Base-by-base conservation (phyloP, 2,329 filamentous ascomycete genomes). In the Curvularia lunata region DNA sequence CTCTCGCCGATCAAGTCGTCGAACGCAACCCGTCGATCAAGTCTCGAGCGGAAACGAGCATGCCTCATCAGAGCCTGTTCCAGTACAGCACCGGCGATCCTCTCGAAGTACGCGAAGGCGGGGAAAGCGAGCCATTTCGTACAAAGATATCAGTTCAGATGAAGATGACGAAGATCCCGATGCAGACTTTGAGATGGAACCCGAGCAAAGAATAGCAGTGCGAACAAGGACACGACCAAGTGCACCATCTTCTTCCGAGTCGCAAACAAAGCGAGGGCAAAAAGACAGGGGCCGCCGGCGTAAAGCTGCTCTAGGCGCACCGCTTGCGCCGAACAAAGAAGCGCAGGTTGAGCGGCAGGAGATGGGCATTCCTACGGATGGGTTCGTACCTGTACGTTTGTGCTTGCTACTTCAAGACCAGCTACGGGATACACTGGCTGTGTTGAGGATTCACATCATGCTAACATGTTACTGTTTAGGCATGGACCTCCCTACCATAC, bases 401-500 rank as follows among this genome's bases (percentile, higher is more conserved):
- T 32, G 10, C 19, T 13, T 28, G n/a, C 23, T 45, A 16, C 9
- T 25, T 23, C 4, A 30, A 18, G 25, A 19, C 25, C 23, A 45
- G 25, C 4, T 45, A 7, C n/a, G n/a, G n/a, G n/a, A n/a, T n/a
- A n/a, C 23, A 13, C 13, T 28, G 23, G 23, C 23, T 21, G 5
- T 13, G 9, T 10, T 9, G 41, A 18, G 16, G 41, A 9, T n/a
- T 16, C n/a, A 16, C 16, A 45, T 45, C 16, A 19, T 27, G 30
- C 52, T 54, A 49, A 55, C 19, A 34, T 1, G 1, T n/a, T n/a
- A 28, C 18, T n/a, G 4, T 49, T 1, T 84, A 59, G 59, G 57
- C 60, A n/a, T 73, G 70, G 71, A 52, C 64, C 16, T 64, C 66
- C 13, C 81, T 92, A 21, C 87, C 89, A 1, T 91, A 92, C 65